These are phyloP conservation scores for Verticillium klebahnii DNA, from an alignment of 2,329 filamentous ascomycete genomes.

Conservation along the genomic window DNA sequence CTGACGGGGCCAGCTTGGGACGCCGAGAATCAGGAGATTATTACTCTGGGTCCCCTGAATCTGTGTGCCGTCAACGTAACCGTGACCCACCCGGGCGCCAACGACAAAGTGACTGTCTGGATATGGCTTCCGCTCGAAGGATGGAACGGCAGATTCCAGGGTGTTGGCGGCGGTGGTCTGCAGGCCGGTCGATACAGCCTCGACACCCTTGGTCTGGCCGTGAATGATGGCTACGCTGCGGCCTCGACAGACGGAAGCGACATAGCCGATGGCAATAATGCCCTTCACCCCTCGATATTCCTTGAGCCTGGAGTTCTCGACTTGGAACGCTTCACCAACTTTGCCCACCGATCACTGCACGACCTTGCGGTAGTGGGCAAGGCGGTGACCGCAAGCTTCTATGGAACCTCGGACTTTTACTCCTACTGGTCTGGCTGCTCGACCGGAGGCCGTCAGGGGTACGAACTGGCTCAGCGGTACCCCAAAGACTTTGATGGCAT, in stretches of 20 bases:
- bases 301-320: slow-evolving; percentile 21
- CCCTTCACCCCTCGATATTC: slow-evolving; percentile 17
- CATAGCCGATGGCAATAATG: slow-evolving; percentile 11
- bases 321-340: slow-evolving; percentile 23
- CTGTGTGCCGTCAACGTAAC: slow-evolving; percentile 15
- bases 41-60: neutral
- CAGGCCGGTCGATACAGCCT: slow-evolving; percentile 3
- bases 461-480: slow-evolving; percentile 47
- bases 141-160: slow-evolving; percentile 15
- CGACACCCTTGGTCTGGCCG: slow-evolving; percentile 18
- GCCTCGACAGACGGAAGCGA: slow-evolving; percentile 19
- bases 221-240: slow-evolving; percentile 25
- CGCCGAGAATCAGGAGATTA: neutral
- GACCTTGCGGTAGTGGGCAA: slow-evolving; percentile 45
- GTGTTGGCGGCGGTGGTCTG: slow-evolving; percentile 14
- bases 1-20: neutral
- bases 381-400: slow-evolving; percentile 40
- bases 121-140: slow-evolving; percentile 16
- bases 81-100: slow-evolving; percentile 7
- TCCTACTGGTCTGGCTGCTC: slow-evolving; percentile 55
- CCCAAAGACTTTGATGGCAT: slow-evolving; percentile 56
- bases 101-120: slow-evolving; percentile 12
- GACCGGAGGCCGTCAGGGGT: slow-evolving; percentile 53
- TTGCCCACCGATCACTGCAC: slow-evolving; percentile 31
- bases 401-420: slow-evolving; percentile 33